Evolutionary conservation across 2,329 filamentous ascomycete genomes (phyloP).

Genomic region (Botryotinia globosa): DNA sequence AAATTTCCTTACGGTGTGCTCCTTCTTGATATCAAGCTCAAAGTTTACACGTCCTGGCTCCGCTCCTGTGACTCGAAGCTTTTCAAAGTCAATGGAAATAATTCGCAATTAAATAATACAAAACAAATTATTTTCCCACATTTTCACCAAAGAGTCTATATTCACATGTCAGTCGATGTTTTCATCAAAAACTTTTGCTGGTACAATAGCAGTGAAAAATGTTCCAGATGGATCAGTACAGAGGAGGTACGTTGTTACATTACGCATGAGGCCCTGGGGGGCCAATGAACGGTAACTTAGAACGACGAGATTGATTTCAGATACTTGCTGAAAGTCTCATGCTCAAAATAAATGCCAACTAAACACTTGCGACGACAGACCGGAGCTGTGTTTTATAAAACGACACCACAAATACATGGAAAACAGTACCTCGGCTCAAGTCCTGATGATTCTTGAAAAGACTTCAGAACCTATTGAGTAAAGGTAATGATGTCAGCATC

Average conservation of each 20-base stretch:
- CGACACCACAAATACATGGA: not conserved
- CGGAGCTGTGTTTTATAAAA: not conserved
- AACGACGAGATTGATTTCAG: not conserved
- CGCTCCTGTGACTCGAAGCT: conserved; percentile 68
- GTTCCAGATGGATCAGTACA: not conserved
- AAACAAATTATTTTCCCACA: conserved; percentile 26
- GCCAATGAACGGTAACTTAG: not conserved
- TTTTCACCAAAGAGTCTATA: conserved; percentile 39
- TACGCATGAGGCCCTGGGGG: not conserved
- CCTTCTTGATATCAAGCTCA: conserved; percentile 69
- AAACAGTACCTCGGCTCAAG: conserved; percentile 74
- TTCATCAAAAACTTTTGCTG: too few species aligned
- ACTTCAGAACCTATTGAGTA: conserved; percentile 71
- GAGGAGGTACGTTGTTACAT: not conserved
- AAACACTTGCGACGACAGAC: not conserved
- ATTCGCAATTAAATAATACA: not conserved
- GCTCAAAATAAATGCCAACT: not conserved
- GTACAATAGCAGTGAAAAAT: not conserved
- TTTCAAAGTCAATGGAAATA: conserved; percentile 14
- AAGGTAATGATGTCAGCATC: conserved; percentile 25
- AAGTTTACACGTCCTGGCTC: conserved; percentile 68
- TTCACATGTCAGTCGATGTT: conserved; percentile 15
- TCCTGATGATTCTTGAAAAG: conserved; percentile 73
- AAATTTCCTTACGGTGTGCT: conserved; percentile 62
- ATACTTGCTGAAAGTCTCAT: not conserved